A percentile compares a stretch with the other conserved stretches of the same genome.
These are phyloP conservation scores for Coniophora puteana DNA, from an alignment of 1,284 basidiomycete genomes.

Conservation along the genomic window DNA sequence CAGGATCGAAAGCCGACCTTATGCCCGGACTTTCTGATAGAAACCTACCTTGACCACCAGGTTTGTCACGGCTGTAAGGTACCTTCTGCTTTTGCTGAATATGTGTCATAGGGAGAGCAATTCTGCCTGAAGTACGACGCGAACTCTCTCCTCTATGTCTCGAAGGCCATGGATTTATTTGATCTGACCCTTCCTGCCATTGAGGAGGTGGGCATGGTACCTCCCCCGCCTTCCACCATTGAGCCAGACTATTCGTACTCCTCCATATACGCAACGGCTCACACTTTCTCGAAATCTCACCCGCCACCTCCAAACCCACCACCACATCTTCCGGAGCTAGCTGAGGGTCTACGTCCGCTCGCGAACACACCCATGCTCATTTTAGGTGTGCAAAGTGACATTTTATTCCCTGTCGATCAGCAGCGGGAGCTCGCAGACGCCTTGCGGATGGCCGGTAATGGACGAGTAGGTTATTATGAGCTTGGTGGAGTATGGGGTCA, in stretches of 20 bases:
- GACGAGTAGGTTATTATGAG: conserved; percentile 92
- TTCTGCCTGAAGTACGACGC: conserved; percentile 99
- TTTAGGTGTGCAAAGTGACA: conserved; percentile 95
- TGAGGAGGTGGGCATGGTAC: conserved; percentile 53
- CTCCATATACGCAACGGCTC: conserved; percentile 31
- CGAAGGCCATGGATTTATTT: conserved; percentile 99
- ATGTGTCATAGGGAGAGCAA: conserved; percentile 65
- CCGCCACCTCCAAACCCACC: conserved; percentile 66
- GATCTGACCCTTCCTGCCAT: conserved; percentile 89
- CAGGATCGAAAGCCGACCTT: conserved; percentile 61
- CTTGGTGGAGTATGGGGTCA: conserved; percentile 98
- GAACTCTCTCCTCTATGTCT: conserved; percentile 97
- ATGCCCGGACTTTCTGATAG: conserved; percentile 97
- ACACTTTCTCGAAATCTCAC: conserved; percentile 66
- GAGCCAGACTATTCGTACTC: conserved; percentile 21
- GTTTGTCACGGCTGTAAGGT: conserved; percentile 30
- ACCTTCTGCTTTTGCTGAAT: conserved; percentile 3
- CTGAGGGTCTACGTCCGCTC: conserved; percentile 79
- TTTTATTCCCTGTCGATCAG: conserved; percentile 96
- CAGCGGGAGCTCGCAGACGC: conserved; percentile 95
- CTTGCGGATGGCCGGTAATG: conserved; percentile 84
- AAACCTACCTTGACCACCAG: conserved; percentile 98
- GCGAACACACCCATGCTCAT: conserved; percentile 80
- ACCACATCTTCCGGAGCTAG: conserved; percentile 78
- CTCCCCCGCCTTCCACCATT: conserved; percentile 27